A percentile compares a stretch with the other conserved stretches of the same genome.
Conservation (phyloP, 768 basidiomycete genomes). For the Pisolithus sp. region DNA sequence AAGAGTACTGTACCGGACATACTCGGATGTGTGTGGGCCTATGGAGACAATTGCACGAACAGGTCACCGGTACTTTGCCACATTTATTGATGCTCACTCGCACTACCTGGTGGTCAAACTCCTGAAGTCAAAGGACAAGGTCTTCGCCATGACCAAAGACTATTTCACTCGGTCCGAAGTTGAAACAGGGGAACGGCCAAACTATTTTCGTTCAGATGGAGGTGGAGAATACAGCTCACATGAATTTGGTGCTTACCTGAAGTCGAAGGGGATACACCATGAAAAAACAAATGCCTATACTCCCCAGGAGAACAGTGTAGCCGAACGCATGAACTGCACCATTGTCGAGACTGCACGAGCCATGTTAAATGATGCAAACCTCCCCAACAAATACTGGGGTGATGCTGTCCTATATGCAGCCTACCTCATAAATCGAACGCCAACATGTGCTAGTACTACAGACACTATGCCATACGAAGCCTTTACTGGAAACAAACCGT, state of each 20-base stretch:
- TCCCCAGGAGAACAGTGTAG: conserved; percentile 40
- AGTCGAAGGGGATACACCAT: conserved; percentile 9
- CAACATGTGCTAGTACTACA: not conserved
- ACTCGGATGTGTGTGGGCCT: conserved; percentile 17
- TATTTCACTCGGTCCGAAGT: conserved; percentile 10
- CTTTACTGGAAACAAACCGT: conserved; percentile 17
- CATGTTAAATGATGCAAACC: conserved; percentile 18
- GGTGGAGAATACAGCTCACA: conserved; percentile 19
- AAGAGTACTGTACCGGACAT: not conserved
- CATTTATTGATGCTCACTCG: conserved; percentile 16
- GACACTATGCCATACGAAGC: conserved; percentile 14
- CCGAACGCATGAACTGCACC: conserved; percentile 33
- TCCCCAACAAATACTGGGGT: conserved; percentile 4
- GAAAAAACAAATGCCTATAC: conserved; percentile 16
- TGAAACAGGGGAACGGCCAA: conserved; percentile 9
- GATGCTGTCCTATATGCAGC: conserved; percentile 2
- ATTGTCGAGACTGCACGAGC: conserved; percentile 27
- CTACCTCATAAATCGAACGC: conserved; percentile 1
- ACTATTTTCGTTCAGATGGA: conserved; percentile 16
- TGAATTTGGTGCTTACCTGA: conserved; percentile 4
- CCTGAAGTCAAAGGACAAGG: conserved; percentile 10
- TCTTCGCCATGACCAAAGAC: conserved; percentile 2
- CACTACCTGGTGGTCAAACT: conserved; percentile 11
- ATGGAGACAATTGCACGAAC: conserved; percentile 5
- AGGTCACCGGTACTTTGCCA: conserved; percentile 12